Base-by-base conservation (phyloP, 2,329 filamentous ascomycete species). In the Nemania diffusa region DNA sequence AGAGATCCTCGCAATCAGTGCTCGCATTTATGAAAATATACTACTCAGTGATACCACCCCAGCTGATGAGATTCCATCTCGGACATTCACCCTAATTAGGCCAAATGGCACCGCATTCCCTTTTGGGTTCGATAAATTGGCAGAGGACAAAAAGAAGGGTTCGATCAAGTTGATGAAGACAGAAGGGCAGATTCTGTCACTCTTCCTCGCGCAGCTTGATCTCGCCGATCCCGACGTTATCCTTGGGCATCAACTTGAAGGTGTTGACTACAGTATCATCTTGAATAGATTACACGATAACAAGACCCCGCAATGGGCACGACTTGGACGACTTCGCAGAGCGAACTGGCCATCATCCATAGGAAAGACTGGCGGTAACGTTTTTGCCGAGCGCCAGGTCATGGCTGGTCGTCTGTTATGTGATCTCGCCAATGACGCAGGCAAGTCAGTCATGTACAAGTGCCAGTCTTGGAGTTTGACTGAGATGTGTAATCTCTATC, bases 401-500 rank as follows among this genome's bases (percentile, higher is more conserved):
- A 91, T 97, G 72, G 88, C 94, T 69, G 96, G 96, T 46, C 91
- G 96, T 73, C 83, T 99, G 67, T 87, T 98, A 64, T 98, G 96
- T 78, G 96, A 99, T 81, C 84, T 98, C 67, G 94, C 91, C 65
- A 99, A 99, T 78, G 96, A 99, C 73, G 92, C 97, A 76, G 96
- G 96, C 79, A 98, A 97, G 83, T 97, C 95, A 11, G 88, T 94
- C 71, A 98, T 98, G 95, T 90, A 88, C 74, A 97, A 97, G 81
- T 99, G 96, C 79, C 95, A 97, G 79, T 97, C 94, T 2, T 99
- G 96, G 96, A 97, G 92, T 79, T 85, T 99, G 79, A 97, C 95
- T 1, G 96, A 99, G 79, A 99, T 99, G 94, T 97, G 94, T 78
- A 92, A 91, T 70, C 86, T 98, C 17, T 97, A 97, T 72, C 89